Evolutionary conservation across 2,329 filamentous ascomycete genomes (phyloP).

Genomic region (Mycosphaerella sp.): DNA sequence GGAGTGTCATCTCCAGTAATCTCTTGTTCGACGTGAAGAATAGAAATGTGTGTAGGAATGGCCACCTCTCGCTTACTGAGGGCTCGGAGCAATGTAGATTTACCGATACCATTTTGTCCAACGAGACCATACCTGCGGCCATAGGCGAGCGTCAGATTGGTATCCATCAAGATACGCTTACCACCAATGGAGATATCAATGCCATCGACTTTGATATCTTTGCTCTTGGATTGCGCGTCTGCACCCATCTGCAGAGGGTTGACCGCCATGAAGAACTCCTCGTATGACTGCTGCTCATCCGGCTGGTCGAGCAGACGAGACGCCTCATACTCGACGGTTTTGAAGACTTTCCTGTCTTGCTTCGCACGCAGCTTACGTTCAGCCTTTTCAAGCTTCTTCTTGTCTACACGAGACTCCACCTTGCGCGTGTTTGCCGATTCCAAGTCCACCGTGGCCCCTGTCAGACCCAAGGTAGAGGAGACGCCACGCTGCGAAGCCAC

Average conservation of each 20-base stretch:
- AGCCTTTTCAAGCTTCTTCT: constrained; percentile 98
- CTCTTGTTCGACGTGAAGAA: constrained; percentile 98
- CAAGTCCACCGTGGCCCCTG: constrained; percentile 77
- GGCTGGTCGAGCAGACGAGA: constrained; percentile 80
- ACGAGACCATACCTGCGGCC: constrained; percentile 94
- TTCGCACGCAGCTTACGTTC: constrained; percentile 97
- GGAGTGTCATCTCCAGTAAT: constrained; percentile 93
- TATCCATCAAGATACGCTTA: constrained; percentile 82
- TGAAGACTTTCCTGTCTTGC: constrained; percentile 97
- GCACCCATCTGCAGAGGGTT: constrained; percentile 86
- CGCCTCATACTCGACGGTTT: constrained; percentile 96
- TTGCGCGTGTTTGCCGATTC: constrained; percentile 90
- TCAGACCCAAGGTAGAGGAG: constrained; percentile 86
- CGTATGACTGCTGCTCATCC: constrained; percentile 82
- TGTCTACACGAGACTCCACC: constrained; percentile 94
- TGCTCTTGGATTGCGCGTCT: constrained; percentile 70
- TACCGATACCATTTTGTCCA: constrained; percentile 95
- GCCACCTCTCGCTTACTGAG: constrained; percentile 87
- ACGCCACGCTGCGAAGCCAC: constrained; percentile 92
- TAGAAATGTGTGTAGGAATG: constrained; percentile 95
- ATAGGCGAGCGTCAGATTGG: constrained; percentile 81
- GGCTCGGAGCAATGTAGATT: constrained; percentile 80
- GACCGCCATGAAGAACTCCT: constrained; percentile 99
- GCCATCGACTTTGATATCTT: constrained; percentile 97
- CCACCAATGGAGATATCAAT: constrained; percentile 92